Evolutionary conservation across 192 early-diverging fungal genomes (phyloP).

Genomic region (Linderina pennispora): DNA sequence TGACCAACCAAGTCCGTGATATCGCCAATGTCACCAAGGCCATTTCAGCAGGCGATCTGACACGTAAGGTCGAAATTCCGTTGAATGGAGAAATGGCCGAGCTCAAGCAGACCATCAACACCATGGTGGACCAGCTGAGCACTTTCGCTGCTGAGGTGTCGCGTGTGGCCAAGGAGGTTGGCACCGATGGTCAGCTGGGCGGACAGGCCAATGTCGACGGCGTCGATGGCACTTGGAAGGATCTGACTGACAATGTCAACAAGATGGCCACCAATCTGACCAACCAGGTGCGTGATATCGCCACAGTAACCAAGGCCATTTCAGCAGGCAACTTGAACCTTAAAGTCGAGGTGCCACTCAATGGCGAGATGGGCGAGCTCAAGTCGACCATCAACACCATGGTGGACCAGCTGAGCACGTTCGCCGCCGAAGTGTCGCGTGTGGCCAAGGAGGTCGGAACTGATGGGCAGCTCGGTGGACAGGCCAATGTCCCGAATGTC

Average conservation of each 20-base stretch:
- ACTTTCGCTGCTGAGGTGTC: conserved; percentile 60
- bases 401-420: conserved; percentile 57
- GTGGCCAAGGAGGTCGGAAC: conserved; percentile 71
- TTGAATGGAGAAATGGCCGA: conserved; percentile 56
- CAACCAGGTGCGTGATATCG: conserved; percentile 53
- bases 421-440: conserved; percentile 63
- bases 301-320: conserved; percentile 49
- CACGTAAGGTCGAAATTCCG: conserved; percentile 47
- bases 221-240: conserved; percentile 57
- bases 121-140: conserved; percentile 30
- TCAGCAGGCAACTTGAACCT: conserved; percentile 49
- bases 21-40: conserved; percentile 50
- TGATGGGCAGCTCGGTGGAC: conserved; percentile 54
- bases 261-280: conserved; percentile 59
- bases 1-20: conserved; percentile 50
- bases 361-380: conserved; percentile 65
- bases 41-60: conserved; percentile 52
- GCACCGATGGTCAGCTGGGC: conserved; percentile 47
- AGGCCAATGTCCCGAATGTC: conserved; percentile 52
- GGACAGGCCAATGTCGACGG: conserved; percentile 47
- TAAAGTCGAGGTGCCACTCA: conserved; percentile 55
- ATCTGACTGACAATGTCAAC: conserved; percentile 59
- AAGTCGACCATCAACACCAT: conserved; percentile 69
- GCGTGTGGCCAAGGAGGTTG: conserved; percentile 57
- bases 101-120: conserved; percentile 54